phyloP scores from a whole-genome alignment of 352 stramenopile species.

The Pythium coloratum region DNA sequence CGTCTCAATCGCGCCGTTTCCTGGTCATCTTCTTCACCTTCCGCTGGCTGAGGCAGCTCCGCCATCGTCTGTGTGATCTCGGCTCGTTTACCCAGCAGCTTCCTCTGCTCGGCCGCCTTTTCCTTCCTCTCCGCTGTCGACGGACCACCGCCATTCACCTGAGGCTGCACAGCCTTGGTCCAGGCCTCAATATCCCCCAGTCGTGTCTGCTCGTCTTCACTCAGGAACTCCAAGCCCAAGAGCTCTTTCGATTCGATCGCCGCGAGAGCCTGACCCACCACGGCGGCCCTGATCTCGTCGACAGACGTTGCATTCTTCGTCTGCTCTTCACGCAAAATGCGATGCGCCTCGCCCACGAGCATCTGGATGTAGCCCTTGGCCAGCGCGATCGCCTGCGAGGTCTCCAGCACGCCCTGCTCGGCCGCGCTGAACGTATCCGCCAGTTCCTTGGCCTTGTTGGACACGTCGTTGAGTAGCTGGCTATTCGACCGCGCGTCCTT shows the following conservation, averaged over 20 bases:
- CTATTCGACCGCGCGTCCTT: slow-evolving; percentile 10
- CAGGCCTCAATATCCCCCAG: slow-evolving; percentile 46
- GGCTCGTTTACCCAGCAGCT: slow-evolving; percentile 56
- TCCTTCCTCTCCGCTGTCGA: slow-evolving; percentile 35
- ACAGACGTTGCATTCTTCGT: slow-evolving; percentile 16
- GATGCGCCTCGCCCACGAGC: slow-evolving; percentile 42
- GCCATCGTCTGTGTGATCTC: slow-evolving; percentile 37
- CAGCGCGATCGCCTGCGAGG: slow-evolving; percentile 39
- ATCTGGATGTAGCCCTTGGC: slow-evolving; percentile 48
- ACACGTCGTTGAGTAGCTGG: slow-evolving; percentile 25
- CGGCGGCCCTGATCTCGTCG: slow-evolving; percentile 16
- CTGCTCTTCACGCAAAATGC: slow-evolving; percentile 35
- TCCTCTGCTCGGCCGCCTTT: slow-evolving; percentile 50
- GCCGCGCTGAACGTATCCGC: slow-evolving; percentile 56
- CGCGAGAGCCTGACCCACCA: slow-evolving; percentile 36
- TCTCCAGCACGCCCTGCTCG: slow-evolving; percentile 37
- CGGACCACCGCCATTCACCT: slow-evolving; percentile 9
- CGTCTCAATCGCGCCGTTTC: slow-evolving; percentile 33
- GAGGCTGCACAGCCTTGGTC: slow-evolving; percentile 30
- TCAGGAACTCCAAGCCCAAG: slow-evolving; percentile 34
- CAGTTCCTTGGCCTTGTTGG: slow-evolving; percentile 42
- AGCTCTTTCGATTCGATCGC: slow-evolving; percentile 32
- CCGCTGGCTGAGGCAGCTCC: slow-evolving; percentile 7
- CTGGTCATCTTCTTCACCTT: slow-evolving; percentile 24
- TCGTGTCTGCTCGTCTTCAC: slow-evolving; percentile 28